Percentiles rank a stretch among this genome's conserved stretches.
Conservation (phyloP, 2,329 filamentous ascomycete species). For the Talaromyces sp. region DNA sequence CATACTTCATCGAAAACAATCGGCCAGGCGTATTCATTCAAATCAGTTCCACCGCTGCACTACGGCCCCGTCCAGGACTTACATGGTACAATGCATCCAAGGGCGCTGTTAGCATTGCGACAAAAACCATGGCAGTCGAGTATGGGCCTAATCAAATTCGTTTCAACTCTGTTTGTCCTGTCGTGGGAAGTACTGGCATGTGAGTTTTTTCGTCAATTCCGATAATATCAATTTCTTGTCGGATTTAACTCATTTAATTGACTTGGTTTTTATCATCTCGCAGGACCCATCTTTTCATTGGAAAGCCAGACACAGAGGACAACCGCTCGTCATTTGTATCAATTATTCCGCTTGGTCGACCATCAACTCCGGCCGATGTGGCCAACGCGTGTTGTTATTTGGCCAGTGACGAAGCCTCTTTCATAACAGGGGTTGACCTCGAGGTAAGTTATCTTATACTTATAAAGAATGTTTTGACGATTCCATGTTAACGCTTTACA, state of each 20-base stretch:
- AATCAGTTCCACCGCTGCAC: conserved; percentile 33
- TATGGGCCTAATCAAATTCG: conserved; percentile 42
- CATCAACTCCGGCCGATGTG: conserved; percentile 52
- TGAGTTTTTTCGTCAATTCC: not conserved
- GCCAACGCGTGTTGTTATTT: conserved; percentile 68
- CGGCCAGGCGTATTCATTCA: conserved; percentile 34
- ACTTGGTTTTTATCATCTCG: conserved; percentile 18
- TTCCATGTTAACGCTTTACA: not conserved
- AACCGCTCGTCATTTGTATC: conserved; percentile 40
- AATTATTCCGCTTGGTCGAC: conserved; percentile 38
- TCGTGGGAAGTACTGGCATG: not conserved
- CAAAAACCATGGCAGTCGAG: not conserved
- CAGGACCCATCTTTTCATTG: conserved; percentile 57
- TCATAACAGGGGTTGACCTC: conserved; percentile 67
- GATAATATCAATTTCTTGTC: not conserved
- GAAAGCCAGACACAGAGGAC: conserved; percentile 39
- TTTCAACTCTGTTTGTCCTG: not conserved
- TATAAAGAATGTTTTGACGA: no score
- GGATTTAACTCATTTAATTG: not conserved
- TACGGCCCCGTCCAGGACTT: conserved; percentile 31
- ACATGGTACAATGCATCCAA: conserved; percentile 40
- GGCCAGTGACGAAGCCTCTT: conserved; percentile 64
- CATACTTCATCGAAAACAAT: conserved; percentile 28
- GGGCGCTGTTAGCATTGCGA: conserved; percentile 27
- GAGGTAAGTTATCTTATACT: conserved; percentile 17